These are phyloP conservation scores for Lepidium africanum DNA, from an alignment of 345 rosid species.

Conservation along the genomic window DNA sequence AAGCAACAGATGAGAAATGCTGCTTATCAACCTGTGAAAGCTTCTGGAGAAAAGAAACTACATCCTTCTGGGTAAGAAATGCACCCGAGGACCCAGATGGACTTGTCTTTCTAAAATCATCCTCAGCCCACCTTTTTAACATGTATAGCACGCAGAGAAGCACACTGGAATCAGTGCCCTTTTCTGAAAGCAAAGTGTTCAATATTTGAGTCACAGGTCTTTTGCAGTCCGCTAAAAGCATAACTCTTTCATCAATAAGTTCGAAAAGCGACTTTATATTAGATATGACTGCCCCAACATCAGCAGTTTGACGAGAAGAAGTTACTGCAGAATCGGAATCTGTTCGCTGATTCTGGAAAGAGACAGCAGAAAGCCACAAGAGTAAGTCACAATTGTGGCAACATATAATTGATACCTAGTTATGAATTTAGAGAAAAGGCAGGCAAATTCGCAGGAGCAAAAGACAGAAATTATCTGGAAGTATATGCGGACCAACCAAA, in stretches of 20 bases:
- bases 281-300: slow-evolving; percentile 67
- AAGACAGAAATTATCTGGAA: slow-evolving; percentile 10
- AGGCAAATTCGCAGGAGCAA: not conserved
- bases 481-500: not conserved
- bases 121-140: slow-evolving; percentile 81
- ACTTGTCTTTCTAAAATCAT: slow-evolving; percentile 53
- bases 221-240: slow-evolving; percentile 81
- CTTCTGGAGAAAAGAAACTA: slow-evolving; percentile 74
- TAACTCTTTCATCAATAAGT: slow-evolving; percentile 80
- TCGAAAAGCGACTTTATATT: slow-evolving; percentile 72
- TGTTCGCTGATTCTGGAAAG: slow-evolving; percentile 60
- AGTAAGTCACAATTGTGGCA: slow-evolving; percentile 3
- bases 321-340: slow-evolving; percentile 85
- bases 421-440: not conserved
- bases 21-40: slow-evolving; percentile 92
- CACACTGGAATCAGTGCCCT: slow-evolving; percentile 80
- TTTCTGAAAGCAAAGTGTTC: slow-evolving; percentile 77
- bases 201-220: slow-evolving; percentile 60
- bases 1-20: slow-evolving; percentile 49
- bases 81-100: slow-evolving; percentile 37
- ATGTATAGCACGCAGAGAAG: slow-evolving; percentile 81
- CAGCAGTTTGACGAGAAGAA: slow-evolving; percentile 82
- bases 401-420: slow-evolving; percentile 1
- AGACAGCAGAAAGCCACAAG: slow-evolving; percentile 6
- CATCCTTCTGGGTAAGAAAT: slow-evolving; percentile 67